These are phyloP conservation scores for Entomortierella lignicola DNA, from an alignment of 192 early-diverging fungal genomes.

Conservation along the genomic window DNA sequence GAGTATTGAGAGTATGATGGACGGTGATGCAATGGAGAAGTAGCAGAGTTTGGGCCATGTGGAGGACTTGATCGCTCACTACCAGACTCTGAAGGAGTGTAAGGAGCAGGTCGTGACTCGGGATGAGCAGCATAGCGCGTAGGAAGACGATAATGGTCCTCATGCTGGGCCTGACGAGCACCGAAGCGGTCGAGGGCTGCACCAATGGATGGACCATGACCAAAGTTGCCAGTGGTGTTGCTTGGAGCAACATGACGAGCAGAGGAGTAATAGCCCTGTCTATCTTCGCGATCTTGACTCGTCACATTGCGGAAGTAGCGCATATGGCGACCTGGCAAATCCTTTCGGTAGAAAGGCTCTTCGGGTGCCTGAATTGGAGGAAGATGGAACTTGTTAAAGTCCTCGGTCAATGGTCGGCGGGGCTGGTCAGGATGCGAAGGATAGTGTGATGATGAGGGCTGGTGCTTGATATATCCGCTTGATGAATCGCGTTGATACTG, in stretches of 20 bases:
- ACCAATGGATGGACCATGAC: constrained; percentile 46
- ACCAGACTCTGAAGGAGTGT: constrained; percentile 14
- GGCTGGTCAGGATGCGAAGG: constrained; percentile 1
- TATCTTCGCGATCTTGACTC: constrained; percentile 49
- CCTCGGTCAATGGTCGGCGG: constrained; percentile 14
- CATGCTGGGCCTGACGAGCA: constrained; percentile 19
- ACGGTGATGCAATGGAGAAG: constrained; percentile 12
- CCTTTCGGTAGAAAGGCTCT: constrained; percentile 49
- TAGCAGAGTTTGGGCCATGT: background rate
- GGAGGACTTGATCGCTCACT: constrained; percentile 26
- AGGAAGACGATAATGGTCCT: constrained; percentile 27
- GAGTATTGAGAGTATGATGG: constrained; percentile 12
- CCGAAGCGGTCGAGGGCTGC: constrained; percentile 37
- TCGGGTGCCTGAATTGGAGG: constrained; percentile 41
- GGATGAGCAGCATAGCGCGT: constrained; percentile 41
- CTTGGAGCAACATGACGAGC: constrained; percentile 48
- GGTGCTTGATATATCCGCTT: constrained; percentile 33
- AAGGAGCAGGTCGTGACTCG: constrained; percentile 31
- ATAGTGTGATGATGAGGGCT: constrained; percentile 16
- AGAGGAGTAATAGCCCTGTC: constrained; percentile 42
- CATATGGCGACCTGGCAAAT: constrained; percentile 51
- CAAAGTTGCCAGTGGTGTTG: constrained; percentile 52
- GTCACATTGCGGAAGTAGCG: constrained; percentile 53
- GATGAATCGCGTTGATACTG: constrained; percentile 24
- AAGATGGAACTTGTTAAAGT: constrained; percentile 34